Evolutionary conservation across 1,284 basidiomycete species (phyloP), one percentile per base, ranked within the genome.

Genomic region (Pseudozyma flocculosa): DNA sequence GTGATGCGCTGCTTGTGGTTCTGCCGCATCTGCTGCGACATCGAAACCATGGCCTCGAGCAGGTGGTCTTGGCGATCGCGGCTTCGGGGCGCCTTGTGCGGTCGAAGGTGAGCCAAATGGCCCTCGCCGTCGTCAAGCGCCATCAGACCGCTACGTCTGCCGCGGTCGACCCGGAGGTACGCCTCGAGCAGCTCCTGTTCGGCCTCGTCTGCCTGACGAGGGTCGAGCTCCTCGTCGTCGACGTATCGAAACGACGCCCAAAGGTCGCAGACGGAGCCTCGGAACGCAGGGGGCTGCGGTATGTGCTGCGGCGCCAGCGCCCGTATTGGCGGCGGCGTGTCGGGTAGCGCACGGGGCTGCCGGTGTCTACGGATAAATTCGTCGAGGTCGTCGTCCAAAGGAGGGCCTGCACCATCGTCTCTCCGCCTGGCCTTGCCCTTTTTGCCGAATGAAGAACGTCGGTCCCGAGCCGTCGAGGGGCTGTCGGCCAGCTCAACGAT

Each of bases 1-100:
- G 78, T 76, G 11, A 79, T 70, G 32, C 76, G 68, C 2, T 72
- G 64, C 54, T 80, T 80, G 42, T 66, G 49, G 40, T 79, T 38
- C 17, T 67, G 65, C 1, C 68, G 68, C 56, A 68, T 64, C 26
- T 53, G 54, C n/a, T 50, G 39, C 19, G 71, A 63, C 38, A 52
- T 55, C 10, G 39, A 19, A 8, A 49, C 36, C 1, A 67, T 54
- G 9, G 55, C 59, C 10, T 68, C 68, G 17, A 74, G 52, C 29
- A 69, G 39, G 37, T 68, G 60, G 26, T 70, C 68, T 34, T 62
- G 60, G 23, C 71, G 67, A 17, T 62, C 51, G 34, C 61, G 64
- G 21, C 48, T 49, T n/a, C 64, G 57, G 4, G 48, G 43, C 0
- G 13, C 44, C 34, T 58, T 54, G 30, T 61, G 61, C 10, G 61